phyloP scores from a whole-genome alignment of 2,329 filamentous ascomycete species.

The Oidium heveae region DNA sequence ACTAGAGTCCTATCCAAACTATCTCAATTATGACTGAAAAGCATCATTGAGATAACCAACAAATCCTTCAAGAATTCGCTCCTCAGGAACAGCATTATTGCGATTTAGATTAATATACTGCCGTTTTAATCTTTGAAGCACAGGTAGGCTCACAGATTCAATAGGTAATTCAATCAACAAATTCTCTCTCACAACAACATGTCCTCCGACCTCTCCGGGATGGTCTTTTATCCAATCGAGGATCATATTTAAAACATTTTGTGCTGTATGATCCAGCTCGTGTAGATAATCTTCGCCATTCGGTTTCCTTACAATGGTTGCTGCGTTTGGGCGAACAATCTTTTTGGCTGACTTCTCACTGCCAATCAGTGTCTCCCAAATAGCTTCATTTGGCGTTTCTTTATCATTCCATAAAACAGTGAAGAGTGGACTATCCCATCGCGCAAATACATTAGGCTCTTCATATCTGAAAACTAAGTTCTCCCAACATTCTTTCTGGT shows the following conservation, averaged over 20 bases:
- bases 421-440: slow-evolving; percentile 69
- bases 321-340: slow-evolving; percentile 45
- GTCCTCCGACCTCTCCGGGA: slow-evolving; percentile 26
- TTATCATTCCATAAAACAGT: slow-evolving; percentile 55
- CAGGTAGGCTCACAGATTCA: slow-evolving; percentile 41
- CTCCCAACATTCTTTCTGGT: slow-evolving; percentile 12
- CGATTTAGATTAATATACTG: slow-evolving; percentile 58
- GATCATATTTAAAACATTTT: slow-evolving; percentile 47
- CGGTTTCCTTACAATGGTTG: slow-evolving; percentile 42
- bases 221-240: slow-evolving; percentile 42
- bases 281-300: slow-evolving; percentile 50
- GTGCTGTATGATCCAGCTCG: slow-evolving; percentile 53
- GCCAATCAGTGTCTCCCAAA: slow-evolving; percentile 49
- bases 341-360: slow-evolving; percentile 32
- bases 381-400: slow-evolving; percentile 35
- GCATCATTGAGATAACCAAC: slow-evolving; percentile 40
- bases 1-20: no score
- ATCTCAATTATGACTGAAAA: slow-evolving; percentile 15
- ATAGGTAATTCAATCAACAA: slow-evolving; percentile 38
- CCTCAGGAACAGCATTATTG: slow-evolving; percentile 31
- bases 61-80: slow-evolving; percentile 34
- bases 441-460: slow-evolving; percentile 62
- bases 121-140: slow-evolving; percentile 51
- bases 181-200: slow-evolving; percentile 23
- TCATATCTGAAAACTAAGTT: slow-evolving; percentile 43